Base-by-base conservation (phyloP, 2,329 filamentous ascomycete species). In the Thielaviopsis cerberus region DNA sequence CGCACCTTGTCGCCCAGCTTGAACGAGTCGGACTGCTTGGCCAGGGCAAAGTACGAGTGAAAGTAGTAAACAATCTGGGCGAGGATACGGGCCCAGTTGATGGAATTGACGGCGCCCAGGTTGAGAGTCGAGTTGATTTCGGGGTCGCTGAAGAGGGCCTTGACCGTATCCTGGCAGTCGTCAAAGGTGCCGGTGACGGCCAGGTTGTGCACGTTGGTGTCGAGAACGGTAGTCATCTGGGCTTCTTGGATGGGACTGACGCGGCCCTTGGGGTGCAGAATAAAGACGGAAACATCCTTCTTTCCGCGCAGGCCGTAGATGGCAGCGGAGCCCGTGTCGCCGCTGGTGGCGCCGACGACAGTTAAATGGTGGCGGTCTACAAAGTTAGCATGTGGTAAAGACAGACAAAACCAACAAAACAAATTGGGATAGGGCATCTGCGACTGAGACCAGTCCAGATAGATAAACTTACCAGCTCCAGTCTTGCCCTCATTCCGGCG, bases 21-120 rank as follows among this genome's bases (percentile, higher is more conserved):
- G 69, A 85, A 85, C 17, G 73, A 70, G 0, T 77, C 67, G 3
- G 80, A 79, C 55, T 77, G 74, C 67, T 76, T 79, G 61, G 76
- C 77, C 34, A 98, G 81, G 15, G 83, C 74, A 72, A 96, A 95
- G 76, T 97, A 97, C 13, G 92, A 83, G 71, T 92, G 78, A 75
- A 96, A 94, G 76, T 95, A 98, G 78, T 95, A 97, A 61, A 88
- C 88, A 63, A 94, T 96, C 73, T 98, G 92, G 13, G 92, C 91
- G 41, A 98, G 79, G 64, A 98, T 97, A 64, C 92, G 80, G 1
- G 90, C 86, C 80, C 85, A 96, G 74, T 97, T 97, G 73, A 97
- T 97, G 52, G 86, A 92, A 75, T 97, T 97, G 64, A 97, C 88
- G 51, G 92, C 91, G 48, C 86, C 91, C 51, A 97, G 83, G 64